Conservation (phyloP, 257 asterid genomes). For the Petunia secreta region DNA sequence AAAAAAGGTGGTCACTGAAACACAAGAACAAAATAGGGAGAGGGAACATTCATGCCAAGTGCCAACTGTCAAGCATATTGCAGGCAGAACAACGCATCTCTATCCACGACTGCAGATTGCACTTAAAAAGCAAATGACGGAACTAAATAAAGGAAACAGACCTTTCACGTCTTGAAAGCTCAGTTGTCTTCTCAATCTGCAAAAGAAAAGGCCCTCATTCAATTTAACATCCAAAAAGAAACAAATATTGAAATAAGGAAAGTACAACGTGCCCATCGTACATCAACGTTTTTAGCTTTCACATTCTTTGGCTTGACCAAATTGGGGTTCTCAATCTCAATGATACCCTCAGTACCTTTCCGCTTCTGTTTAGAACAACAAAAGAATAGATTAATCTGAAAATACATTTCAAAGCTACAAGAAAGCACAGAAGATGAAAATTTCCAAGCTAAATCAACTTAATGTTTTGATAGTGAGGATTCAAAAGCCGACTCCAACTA, state of each 20-base stretch:
- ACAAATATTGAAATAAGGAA: slow-evolving; percentile 11
- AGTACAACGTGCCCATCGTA: slow-evolving; percentile 36
- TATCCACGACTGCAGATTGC: background rate
- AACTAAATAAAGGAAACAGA: background rate
- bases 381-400: slow-evolving; percentile 26
- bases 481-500: slow-evolving; percentile 10
- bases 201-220: slow-evolving; percentile 20
- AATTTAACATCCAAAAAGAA: background rate
- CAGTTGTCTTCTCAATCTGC: slow-evolving; percentile 88
- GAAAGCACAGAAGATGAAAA: background rate
- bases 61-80: background rate
- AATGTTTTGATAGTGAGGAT: background rate
- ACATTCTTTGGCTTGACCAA: slow-evolving; percentile 71
- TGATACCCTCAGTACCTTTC: slow-evolving; percentile 79
- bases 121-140: no score
- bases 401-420: background rate
- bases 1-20: background rate
- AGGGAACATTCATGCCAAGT: background rate
- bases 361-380: slow-evolving; percentile 51
- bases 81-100: background rate
- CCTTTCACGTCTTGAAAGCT: slow-evolving; percentile 69
- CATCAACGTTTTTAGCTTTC: slow-evolving; percentile 90
- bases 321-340: slow-evolving; percentile 88
- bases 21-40: background rate
- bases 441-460: background rate